These are phyloP conservation scores for Bipolaris cookei DNA, from an alignment of 2,329 filamentous ascomycete species.

Conservation along the genomic window DNA sequence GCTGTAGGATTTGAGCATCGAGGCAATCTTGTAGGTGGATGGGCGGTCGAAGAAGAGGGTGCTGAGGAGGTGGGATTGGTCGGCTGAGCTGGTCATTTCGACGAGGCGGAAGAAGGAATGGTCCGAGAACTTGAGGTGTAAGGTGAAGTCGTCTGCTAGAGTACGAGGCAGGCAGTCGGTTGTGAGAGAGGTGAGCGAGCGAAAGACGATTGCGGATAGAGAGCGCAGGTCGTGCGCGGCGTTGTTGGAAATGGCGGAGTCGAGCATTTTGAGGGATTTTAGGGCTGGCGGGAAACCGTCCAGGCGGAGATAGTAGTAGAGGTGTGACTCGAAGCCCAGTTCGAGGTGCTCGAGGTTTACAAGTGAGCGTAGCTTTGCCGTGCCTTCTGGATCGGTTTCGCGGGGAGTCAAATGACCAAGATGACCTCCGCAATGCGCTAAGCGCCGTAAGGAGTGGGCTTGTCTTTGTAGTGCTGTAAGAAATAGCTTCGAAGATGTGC, in stretches of 20 bases:
- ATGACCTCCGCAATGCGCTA: slow-evolving; percentile 38
- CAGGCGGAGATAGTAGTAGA: slow-evolving; percentile 33
- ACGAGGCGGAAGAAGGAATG: slow-evolving; percentile 23
- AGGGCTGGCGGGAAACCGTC: slow-evolving; percentile 36
- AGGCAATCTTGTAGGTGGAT: slow-evolving; percentile 36
- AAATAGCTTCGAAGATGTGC: slow-evolving; percentile 36
- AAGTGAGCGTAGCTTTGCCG: slow-evolving; percentile 32
- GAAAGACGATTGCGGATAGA: slow-evolving; percentile 23
- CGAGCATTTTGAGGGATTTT: slow-evolving; percentile 35
- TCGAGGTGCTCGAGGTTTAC: slow-evolving; percentile 36
- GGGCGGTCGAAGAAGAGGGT: slow-evolving; percentile 31
- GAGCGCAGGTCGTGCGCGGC: slow-evolving; percentile 21
- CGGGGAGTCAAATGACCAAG: slow-evolving; percentile 16
- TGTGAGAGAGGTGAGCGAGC: slow-evolving; percentile 26
- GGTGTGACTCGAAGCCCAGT: slow-evolving; percentile 37
- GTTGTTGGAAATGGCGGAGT: slow-evolving; percentile 33
- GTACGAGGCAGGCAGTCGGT: slow-evolving; percentile 22
- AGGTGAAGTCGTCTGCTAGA: slow-evolving; percentile 21
- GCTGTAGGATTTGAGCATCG: slow-evolving; percentile 24
- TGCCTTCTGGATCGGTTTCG: slow-evolving; percentile 23
- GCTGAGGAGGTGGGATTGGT: slow-evolving; percentile 23
- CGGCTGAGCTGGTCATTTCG: slow-evolving; percentile 13
- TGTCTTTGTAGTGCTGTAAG: slow-evolving; percentile 39
- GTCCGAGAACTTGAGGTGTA: slow-evolving; percentile 32
- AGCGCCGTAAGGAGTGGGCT: slow-evolving; percentile 38